phyloP scores from a whole-genome alignment of 148 eudicot species.

The Amaranthus hypochondriacus region DNA sequence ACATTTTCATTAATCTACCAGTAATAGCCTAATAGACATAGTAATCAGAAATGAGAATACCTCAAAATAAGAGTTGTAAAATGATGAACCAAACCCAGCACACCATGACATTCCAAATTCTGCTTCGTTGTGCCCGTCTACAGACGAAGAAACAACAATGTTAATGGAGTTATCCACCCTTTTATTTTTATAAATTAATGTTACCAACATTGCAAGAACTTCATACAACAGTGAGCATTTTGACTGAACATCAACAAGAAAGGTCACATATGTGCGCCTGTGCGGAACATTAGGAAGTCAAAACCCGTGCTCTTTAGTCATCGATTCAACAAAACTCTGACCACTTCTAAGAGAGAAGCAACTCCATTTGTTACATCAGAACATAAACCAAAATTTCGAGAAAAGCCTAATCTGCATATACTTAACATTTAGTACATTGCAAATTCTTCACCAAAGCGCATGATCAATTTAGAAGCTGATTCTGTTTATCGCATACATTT shows the following conservation, averaged over 20 bases:
- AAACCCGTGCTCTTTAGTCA: background rate
- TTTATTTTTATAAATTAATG: background rate
- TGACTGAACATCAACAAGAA: background rate
- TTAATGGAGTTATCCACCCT: background rate
- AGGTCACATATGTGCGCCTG: background rate
- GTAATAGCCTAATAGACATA: background rate
- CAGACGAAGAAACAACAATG: slow-evolving; percentile 4
- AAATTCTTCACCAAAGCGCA: too few species aligned
- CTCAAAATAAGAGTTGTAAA: slow-evolving; percentile 90
- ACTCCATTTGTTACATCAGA: background rate
- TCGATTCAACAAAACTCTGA: background rate
- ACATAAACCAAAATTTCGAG: background rate
- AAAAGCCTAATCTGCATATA: background rate
- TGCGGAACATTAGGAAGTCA: too few species aligned
- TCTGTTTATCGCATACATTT: too few species aligned
- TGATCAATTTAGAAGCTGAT: too few species aligned
- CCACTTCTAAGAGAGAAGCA: background rate
- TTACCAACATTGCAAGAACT: background rate
- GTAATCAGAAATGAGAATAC: slow-evolving; percentile 31
- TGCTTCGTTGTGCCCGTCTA: slow-evolving; percentile 98
- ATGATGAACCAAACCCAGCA: slow-evolving; percentile 93
- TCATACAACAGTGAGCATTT: background rate
- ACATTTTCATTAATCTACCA: background rate
- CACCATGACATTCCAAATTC: slow-evolving; percentile 99
- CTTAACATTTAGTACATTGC: too few species aligned